Evolutionary conservation across 176 grass and related monocot genomes (phyloP), one percentile per base, ranked within the genome.

Genomic region (Aechmea fasciata): DNA sequence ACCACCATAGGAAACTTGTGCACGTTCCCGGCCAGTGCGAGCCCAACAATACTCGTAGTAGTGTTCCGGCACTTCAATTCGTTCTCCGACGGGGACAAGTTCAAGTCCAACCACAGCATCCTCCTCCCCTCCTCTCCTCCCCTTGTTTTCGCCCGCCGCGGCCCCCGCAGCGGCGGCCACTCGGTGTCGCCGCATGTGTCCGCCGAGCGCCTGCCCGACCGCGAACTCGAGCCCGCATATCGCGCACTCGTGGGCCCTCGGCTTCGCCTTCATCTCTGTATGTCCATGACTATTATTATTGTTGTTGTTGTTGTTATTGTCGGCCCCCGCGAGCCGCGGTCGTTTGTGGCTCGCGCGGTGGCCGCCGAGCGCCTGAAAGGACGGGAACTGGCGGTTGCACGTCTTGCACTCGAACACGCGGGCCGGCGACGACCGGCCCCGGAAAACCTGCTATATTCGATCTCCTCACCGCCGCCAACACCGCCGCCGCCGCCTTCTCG

Each of bases 361-460:
- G 1, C 88, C 91, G 10, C 91, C 91, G 50, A 96, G 54, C 52
- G 91, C 91, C 72, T 91, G 88, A 78, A 91, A 96, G 48, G 91
- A 91, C 15, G 80, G 54, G 76, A 91, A 88, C 69, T 57, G 66
- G 28, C 83, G 81, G 47, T 57, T 59, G 85, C 91, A 91, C n/a
- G 78, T 88, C 74, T 72, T 84, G 88, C 91, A 96, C 76, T 86
- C 75, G 75, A 91, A 96, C 71, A 84, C 69, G 13, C 81, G 68
- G 50, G 48, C 66, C 14, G 14, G 24, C 3, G 49, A 57, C 13
- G 52, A 57, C n/a, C n/a, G 57, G 22, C 51, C 48, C 17, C 4
- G 4, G 33, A 41, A 41, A 41, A 41, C 33, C 6, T 4, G 33
- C 33, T 7, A 41, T 41, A 41, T 6, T 41, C 33, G 8, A 23